These are phyloP conservation scores for Cyclotella choctawhatcheeana DNA, from an alignment of 108 stramenopile genomes.

Conservation along the genomic window DNA sequence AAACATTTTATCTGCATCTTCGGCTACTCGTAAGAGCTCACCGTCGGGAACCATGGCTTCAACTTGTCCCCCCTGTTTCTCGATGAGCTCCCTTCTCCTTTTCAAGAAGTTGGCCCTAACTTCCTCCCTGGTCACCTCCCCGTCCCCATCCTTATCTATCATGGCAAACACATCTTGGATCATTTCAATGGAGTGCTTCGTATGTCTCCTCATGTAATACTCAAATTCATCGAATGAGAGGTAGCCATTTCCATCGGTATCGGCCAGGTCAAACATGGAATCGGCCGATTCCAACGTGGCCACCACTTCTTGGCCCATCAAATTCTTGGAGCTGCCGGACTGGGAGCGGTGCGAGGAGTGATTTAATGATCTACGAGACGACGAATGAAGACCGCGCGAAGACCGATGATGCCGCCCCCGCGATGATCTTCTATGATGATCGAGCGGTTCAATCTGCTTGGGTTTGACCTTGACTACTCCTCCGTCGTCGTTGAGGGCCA, in stretches of 20 bases:
- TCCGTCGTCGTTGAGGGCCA: slow-evolving; percentile 9
- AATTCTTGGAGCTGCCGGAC: background rate
- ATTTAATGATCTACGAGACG: too few species aligned
- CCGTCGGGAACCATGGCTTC: background rate
- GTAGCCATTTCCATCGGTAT: slow-evolving; percentile 20
- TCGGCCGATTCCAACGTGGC: slow-evolving; percentile 12
- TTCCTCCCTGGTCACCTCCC: slow-evolving; percentile 35
- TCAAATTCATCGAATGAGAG: slow-evolving; percentile 22
- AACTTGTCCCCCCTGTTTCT: background rate
- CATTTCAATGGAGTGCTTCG: slow-evolving; percentile 17
- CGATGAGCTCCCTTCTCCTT: slow-evolving; percentile 18
- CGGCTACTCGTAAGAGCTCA: background rate
- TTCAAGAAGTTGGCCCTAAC: slow-evolving; percentile 15
- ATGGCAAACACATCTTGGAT: slow-evolving; percentile 11
- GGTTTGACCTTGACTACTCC: slow-evolving; percentile 29
- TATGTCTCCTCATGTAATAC: slow-evolving; percentile 30
- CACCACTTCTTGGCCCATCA: slow-evolving; percentile 6
- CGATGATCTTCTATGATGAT: background rate
- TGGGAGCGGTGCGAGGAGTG: background rate
- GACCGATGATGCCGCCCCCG: background rate
- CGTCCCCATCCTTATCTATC: slow-evolving; percentile 53
- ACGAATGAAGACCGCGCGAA: too few species aligned
- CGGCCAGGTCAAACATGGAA: slow-evolving; percentile 24
- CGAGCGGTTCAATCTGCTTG: slow-evolving; percentile 19
- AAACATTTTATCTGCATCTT: slow-evolving; percentile 23